phyloP scores from a whole-genome alignment of 305 asterid species.

The Nicotiana rustica region DNA sequence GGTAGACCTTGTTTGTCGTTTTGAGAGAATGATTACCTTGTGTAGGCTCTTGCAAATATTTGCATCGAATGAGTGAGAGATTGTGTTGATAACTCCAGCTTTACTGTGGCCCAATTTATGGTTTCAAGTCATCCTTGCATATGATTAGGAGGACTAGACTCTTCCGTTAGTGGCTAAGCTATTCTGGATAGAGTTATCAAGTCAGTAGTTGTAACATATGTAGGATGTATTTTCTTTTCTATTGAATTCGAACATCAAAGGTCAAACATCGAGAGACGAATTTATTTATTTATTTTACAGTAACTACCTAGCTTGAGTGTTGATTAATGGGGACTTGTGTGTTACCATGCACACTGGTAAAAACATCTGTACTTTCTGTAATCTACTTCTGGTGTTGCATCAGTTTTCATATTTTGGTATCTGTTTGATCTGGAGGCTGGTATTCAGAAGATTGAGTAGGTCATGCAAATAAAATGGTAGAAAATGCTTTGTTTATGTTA shows the following conservation, averaged over 20 bases:
- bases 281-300: neutral
- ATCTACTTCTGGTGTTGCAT: conserved; percentile 17
- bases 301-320: conserved; percentile 9
- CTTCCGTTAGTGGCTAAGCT: conserved; percentile 1
- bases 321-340: conserved; percentile 14
- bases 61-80: neutral
- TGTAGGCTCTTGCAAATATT: conserved; percentile 7
- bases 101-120: conserved; percentile 13
- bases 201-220: neutral
- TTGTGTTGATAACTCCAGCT: conserved; percentile 11
- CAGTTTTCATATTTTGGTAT: neutral
- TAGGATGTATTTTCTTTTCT: conserved; percentile 15
- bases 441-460: neutral
- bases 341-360: neutral
- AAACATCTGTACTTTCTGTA: neutral
- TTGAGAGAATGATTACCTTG: neutral
- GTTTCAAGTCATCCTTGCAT: neutral
- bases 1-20: conserved; percentile 26
- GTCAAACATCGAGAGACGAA: neutral
- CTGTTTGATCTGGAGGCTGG: conserved; percentile 12
- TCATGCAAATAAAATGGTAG: neutral
- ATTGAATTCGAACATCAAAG: neutral
- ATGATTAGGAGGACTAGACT: neutral
- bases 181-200: conserved; percentile 21
- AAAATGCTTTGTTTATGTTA: conserved; percentile 14